A percentile compares a stretch with the other conserved stretches of the same genome.
These are phyloP conservation scores for Fusarium beomiforme DNA, from an alignment of 2,329 filamentous ascomycete species.

Conservation along the genomic window DNA sequence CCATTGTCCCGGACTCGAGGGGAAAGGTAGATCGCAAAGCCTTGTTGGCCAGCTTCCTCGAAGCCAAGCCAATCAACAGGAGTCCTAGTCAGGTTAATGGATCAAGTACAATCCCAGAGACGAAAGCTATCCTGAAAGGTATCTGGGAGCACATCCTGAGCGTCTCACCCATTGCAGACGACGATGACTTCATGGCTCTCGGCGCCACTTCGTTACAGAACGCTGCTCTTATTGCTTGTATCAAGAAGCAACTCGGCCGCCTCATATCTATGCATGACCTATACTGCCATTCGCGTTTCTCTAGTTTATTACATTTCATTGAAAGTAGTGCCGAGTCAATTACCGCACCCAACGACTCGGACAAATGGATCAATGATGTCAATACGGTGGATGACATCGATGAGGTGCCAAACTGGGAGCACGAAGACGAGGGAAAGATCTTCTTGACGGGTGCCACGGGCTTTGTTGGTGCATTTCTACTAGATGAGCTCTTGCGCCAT, in stretches of 20 bases:
- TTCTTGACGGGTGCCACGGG: slow-evolving; percentile 4
- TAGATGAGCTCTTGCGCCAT: background rate
- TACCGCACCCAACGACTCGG: background rate
- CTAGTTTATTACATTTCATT: background rate
- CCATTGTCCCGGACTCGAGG: background rate
- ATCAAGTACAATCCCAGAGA: background rate
- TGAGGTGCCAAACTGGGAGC: background rate
- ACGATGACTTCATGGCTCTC: background rate
- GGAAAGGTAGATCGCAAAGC: background rate
- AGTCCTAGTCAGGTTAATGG: background rate
- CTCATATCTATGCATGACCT: slow-evolving; percentile 6
- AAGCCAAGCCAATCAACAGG: background rate
- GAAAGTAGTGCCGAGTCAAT: background rate
- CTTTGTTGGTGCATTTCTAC: background rate
- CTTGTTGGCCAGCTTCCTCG: background rate
- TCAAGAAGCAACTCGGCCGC: background rate
- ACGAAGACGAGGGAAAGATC: background rate
- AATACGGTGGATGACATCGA: background rate
- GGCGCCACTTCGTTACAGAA: slow-evolving; percentile 1
- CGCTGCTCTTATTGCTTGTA: background rate
- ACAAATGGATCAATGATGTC: background rate
- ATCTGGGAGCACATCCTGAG: background rate
- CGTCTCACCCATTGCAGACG: background rate
- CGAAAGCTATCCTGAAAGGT: background rate
- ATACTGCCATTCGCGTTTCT: background rate